A percentile compares a stretch with the other conserved stretches of the same genome.
phyloP scores from a whole-genome alignment of 495 filamentous ascomycete genomes.

The Hyaloscypha hepaticicola region DNA sequence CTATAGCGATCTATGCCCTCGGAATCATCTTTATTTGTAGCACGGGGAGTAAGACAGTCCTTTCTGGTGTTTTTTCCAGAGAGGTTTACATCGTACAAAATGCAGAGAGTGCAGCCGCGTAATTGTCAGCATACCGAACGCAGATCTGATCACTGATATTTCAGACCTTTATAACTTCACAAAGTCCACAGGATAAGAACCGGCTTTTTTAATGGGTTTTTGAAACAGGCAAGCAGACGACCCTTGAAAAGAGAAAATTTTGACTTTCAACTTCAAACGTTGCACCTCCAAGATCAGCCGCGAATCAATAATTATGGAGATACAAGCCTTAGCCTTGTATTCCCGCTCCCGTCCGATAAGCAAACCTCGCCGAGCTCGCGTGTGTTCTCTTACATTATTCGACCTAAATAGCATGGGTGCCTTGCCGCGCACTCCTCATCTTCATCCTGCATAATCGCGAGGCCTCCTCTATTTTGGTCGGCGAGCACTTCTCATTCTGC shows the following conservation, averaged over 20 bases:
- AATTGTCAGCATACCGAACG: neutral
- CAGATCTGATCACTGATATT: neutral
- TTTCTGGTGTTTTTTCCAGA: neutral
- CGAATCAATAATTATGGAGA: no score
- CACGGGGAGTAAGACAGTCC: neutral
- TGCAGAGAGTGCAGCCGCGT: neutral
- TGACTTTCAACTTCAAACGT: no score
- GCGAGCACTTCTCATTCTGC: conserved; percentile 1
- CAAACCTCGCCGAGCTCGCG: conserved; percentile 1
- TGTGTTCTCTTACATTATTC: neutral
- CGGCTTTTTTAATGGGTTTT: no score
- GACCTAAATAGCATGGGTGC: neutral
- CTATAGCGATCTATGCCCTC: no score
- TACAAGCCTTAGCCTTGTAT: no score
- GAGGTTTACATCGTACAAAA: no score
- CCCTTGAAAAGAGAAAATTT: no score
- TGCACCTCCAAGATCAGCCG: no score
- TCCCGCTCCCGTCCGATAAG: neutral
- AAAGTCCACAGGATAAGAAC: no score
- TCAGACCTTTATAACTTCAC: no score
- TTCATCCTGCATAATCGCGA: neutral
- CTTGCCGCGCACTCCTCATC: neutral
- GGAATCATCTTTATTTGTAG: no score
- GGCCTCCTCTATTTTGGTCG: conserved; percentile 1
- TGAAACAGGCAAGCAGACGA: no score